phyloP scores from a whole-genome alignment of 352 stramenopile genomes.

The Phytophthora lateralis region DNA sequence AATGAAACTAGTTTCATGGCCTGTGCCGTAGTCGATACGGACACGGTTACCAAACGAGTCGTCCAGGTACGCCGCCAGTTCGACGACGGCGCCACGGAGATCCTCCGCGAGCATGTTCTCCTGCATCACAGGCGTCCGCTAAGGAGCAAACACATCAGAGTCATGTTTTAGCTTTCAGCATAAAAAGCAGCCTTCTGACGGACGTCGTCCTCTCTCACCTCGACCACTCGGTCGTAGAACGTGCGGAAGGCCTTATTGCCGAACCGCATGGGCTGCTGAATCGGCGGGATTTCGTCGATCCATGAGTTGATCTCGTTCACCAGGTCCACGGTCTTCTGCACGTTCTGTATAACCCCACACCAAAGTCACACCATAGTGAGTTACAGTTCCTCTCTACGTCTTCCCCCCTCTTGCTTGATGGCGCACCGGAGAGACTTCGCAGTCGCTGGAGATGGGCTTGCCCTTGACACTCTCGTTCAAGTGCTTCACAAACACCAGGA shows the following conservation, averaged over 20 bases:
- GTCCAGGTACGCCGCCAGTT: constrained; percentile 95
- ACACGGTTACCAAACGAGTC: constrained; percentile 97
- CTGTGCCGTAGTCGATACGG: constrained; percentile 98
- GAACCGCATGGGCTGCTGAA: constrained; percentile 95
- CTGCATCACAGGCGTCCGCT: constrained; percentile 65
- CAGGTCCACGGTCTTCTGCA: constrained; percentile 68
- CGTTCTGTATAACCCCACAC: constrained; percentile 51
- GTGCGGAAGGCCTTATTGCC: constrained; percentile 94
- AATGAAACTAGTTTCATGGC: constrained; percentile 98
- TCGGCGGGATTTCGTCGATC: constrained; percentile 92
- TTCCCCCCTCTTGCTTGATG: background rate
- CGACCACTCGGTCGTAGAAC: constrained; percentile 85
- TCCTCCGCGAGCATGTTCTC: constrained; percentile 63
- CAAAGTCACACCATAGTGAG: constrained; percentile 3
- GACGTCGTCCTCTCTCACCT: constrained; percentile 44
- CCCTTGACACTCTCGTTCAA: constrained; percentile 83
- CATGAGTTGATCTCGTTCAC: constrained; percentile 76
- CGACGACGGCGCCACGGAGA: constrained; percentile 74
- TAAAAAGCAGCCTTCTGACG: background rate
- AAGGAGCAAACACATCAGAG: constrained; percentile 1
- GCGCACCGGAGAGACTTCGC: constrained; percentile 67
- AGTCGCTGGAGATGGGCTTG: constrained; percentile 61
- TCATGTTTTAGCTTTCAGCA: background rate
- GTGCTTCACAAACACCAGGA: constrained; percentile 82
- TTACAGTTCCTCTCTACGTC: background rate